phyloP scores from a whole-genome alignment of 441 rosid species.

The Manihot esculenta region DNA sequence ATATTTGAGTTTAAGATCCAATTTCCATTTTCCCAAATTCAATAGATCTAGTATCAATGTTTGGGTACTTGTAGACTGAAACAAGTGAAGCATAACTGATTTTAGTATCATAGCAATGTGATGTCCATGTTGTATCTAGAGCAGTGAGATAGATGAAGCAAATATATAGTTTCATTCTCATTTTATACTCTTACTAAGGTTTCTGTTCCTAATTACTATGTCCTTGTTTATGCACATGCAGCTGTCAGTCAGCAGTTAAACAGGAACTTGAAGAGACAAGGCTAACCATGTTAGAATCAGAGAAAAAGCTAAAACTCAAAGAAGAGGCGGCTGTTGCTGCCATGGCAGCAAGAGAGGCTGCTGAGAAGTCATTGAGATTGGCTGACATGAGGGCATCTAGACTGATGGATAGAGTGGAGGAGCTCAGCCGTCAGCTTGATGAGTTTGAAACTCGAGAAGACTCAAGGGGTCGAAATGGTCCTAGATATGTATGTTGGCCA shows the following conservation, averaged over 20 bases:
- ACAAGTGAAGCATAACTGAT: neutral
- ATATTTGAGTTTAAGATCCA: no score
- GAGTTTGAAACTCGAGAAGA: conserved; percentile 75
- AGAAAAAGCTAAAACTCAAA: conserved; percentile 82
- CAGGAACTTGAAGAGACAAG: conserved; percentile 86
- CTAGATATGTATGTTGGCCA: conserved; percentile 94
- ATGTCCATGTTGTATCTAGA: neutral
- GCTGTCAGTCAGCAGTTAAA: conserved; percentile 60
- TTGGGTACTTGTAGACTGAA: neutral
- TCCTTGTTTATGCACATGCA: conserved; percentile 30
- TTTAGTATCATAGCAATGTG: neutral
- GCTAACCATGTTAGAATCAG: conserved; percentile 65
- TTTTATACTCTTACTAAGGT: neutral
- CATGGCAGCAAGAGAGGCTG: conserved; percentile 97
- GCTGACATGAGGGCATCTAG: conserved; percentile 81
- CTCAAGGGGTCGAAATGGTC: conserved; percentile 40
- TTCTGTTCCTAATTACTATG: conserved; percentile 13
- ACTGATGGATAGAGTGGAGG: conserved; percentile 85
- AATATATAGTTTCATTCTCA: neutral
- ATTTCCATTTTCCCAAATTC: neutral
- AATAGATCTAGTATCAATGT: neutral
- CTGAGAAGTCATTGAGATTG: conserved; percentile 79
- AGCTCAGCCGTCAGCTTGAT: conserved; percentile 73
- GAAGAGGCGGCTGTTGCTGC: conserved; percentile 94
- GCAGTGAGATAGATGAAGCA: neutral